These are phyloP conservation scores for Brasenia schreberi DNA, from an alignment of 164 flowering plant genomes.

Conservation along the genomic window DNA sequence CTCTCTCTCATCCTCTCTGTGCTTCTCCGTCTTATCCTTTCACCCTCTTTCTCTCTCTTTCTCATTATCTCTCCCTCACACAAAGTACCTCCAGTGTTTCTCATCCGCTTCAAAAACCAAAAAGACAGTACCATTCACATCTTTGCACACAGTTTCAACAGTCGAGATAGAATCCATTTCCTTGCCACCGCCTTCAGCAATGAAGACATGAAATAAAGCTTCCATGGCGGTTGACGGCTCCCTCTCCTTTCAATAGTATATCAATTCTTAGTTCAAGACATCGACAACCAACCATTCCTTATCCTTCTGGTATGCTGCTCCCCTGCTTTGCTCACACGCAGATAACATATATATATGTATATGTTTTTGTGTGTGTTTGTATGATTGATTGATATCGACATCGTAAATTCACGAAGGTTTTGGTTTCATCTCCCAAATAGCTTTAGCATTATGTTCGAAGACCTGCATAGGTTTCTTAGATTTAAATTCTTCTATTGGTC, in stretches of 20 bases:
- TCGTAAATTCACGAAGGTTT: background rate
- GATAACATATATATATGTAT: no score
- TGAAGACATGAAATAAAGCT: constrained; percentile 11
- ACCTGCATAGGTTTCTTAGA: background rate
- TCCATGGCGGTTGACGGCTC: constrained; percentile 6
- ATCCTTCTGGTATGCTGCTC: background rate
- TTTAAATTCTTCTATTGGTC: background rate
- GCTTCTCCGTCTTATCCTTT: constrained; percentile 9
- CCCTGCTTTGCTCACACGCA: background rate
- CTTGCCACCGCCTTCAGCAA: background rate
- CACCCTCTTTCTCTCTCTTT: constrained; percentile 5
- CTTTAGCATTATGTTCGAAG: background rate
- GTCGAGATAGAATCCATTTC: background rate
- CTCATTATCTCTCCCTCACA: background rate
- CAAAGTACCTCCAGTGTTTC: background rate
- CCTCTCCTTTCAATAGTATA: background rate
- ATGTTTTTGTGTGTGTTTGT: no score
- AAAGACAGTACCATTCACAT: background rate
- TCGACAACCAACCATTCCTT: background rate
- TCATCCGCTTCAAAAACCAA: background rate
- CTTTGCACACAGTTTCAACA: background rate
- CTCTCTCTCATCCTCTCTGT: constrained; percentile 15
- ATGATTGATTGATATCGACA: no score
- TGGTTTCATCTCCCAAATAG: background rate
- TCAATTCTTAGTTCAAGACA: background rate